phyloP scores from a whole-genome alignment of 169 alveolate genomes.

The Plasmodium knowlesi region DNA sequence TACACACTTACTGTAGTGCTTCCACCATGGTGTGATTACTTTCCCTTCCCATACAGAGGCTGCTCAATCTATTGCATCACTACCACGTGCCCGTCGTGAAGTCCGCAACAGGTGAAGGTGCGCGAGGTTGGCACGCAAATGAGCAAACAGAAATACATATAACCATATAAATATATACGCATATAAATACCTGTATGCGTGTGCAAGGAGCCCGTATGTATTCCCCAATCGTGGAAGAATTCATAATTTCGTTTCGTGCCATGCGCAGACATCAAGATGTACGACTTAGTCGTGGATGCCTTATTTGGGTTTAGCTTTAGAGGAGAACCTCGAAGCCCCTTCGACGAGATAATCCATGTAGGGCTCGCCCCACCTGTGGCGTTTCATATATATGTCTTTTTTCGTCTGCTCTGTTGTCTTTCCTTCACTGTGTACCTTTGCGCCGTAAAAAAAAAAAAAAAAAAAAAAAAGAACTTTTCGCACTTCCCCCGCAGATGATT shows the following conservation, averaged over 20 bases:
- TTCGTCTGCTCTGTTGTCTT: background rate
- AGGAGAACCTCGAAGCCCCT: conserved; percentile 91
- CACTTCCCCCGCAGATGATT: conserved; percentile 77
- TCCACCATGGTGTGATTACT: background rate
- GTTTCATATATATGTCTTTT: background rate
- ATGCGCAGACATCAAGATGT: conserved; percentile 73
- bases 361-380: background rate
- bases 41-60: conserved; percentile 9
- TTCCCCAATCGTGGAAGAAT: background rate
- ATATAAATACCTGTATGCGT: background rate
- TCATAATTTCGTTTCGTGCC: background rate
- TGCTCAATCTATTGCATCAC: conserved; percentile 31
- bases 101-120: conserved; percentile 24
- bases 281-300: conserved; percentile 90
- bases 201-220: background rate
- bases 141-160: background rate
- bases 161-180: background rate
- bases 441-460: background rate
- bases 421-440: background rate
- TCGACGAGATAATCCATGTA: conserved; percentile 73
- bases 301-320: conserved; percentile 92
- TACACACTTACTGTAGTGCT: background rate
- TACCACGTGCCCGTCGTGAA: conserved; percentile 38
- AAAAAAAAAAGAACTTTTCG: background rate
- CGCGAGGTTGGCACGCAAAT: background rate